These are phyloP conservation scores for Arthrobotrys entomopaga DNA, from an alignment of 2,329 filamentous ascomycete genomes.

Conservation along the genomic window DNA sequence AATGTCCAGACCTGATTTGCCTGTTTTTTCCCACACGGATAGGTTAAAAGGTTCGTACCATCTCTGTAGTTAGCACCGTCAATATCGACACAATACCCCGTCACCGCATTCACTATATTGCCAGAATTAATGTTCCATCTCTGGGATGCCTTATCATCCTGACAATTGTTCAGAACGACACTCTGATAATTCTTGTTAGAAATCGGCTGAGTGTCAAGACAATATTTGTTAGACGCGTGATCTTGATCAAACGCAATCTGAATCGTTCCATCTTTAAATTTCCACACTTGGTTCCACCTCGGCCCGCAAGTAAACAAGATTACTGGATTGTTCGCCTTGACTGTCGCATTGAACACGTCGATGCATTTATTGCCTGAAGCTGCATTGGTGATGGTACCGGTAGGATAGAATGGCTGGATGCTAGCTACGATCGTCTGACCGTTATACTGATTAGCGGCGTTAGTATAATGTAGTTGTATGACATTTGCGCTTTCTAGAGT, in stretches of 20 bases:
- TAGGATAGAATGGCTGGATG: conserved; percentile 49
- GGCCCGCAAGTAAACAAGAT: conserved; percentile 45
- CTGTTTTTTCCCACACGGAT: conserved; percentile 44
- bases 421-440: conserved; percentile 25
- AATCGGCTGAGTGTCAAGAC: conserved; percentile 36
- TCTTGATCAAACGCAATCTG: conserved; percentile 43
- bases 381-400: conserved; percentile 40
- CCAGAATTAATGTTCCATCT: conserved; percentile 32
- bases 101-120: conserved; percentile 33
- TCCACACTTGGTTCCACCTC: conserved; percentile 54
- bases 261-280: conserved; percentile 42
- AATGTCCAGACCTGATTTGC: conserved; percentile 45
- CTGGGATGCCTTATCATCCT: conserved; percentile 32
- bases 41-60: conserved; percentile 37
- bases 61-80: conserved; percentile 45
- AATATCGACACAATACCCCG: conserved; percentile 46
- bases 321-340: conserved; percentile 26
- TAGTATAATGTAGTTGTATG: conserved; percentile 33
- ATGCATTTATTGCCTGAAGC: conserved; percentile 46
- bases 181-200: conserved; percentile 7
- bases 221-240: conserved; percentile 34
- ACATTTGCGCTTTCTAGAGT: conserved; percentile 44
- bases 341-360: conserved; percentile 39
- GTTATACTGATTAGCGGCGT: conserved; percentile 18
- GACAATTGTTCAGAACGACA: conserved; percentile 43